Percentiles rank a stretch among this genome's conserved stretches.
These are phyloP conservation scores for Gossypium turneri DNA, from an alignment of 345 rosid genomes.

Conservation along the genomic window DNA sequence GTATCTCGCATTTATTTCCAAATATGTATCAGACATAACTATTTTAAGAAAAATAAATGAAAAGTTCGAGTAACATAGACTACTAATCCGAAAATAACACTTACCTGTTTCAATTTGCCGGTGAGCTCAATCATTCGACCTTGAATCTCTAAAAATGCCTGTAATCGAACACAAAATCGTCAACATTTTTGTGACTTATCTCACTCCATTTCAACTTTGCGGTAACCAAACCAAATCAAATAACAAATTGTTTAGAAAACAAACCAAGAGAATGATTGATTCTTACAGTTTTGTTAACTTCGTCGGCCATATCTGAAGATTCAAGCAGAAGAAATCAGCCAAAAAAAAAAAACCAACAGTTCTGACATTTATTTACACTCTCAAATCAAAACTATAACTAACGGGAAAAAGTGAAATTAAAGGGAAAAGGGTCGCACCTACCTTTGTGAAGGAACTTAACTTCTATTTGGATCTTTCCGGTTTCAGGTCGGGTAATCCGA, in stretches of 20 bases:
- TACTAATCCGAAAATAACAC: background rate
- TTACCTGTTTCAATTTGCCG: slow-evolving; percentile 61
- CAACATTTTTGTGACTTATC: background rate
- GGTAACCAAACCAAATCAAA: background rate
- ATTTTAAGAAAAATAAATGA: background rate
- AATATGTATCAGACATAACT: background rate
- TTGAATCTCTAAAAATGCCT: slow-evolving; percentile 68
- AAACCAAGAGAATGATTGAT: background rate
- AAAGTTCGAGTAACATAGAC: background rate
- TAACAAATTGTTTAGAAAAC: background rate
- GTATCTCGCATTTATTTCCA: background rate
- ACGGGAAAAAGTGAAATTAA: background rate
- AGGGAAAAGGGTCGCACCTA: background rate
- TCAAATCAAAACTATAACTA: background rate
- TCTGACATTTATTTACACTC: background rate
- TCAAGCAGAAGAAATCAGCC: slow-evolving; percentile 7
- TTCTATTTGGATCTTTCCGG: background rate
- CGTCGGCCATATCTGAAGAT: slow-evolving; percentile 46
- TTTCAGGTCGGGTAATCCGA: background rate
- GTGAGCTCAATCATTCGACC: slow-evolving; percentile 67
- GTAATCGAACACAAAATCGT: background rate
- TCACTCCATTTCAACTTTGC: background rate
- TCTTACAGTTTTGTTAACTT: slow-evolving; percentile 42
- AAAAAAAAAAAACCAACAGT: background rate
- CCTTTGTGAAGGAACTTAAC: background rate